Evolutionary conservation across 2,329 filamentous ascomycete species (phyloP).

Genomic region (Colletotrichum acutatum): DNA sequence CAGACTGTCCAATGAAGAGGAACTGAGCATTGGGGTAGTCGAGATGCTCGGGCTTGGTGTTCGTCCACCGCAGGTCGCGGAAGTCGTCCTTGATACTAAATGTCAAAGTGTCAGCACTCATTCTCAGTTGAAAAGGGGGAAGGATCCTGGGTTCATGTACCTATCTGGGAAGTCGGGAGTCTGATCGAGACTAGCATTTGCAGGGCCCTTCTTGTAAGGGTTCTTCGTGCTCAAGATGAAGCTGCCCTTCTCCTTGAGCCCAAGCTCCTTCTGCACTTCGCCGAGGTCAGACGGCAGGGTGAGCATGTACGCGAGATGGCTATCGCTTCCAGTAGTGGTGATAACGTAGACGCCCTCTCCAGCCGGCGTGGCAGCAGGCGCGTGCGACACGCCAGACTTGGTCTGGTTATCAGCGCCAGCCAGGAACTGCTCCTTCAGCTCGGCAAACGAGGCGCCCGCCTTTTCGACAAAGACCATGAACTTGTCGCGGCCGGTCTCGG

Average conservation of each 20-base stretch:
- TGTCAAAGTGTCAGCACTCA: neutral
- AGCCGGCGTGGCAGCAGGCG: conserved; percentile 77
- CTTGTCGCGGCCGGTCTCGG: conserved; percentile 72
- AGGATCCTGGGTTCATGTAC: neutral
- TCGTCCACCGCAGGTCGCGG: conserved; percentile 76
- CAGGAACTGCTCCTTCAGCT: conserved; percentile 80
- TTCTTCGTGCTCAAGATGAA: conserved; percentile 87
- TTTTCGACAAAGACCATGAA: conserved; percentile 91
- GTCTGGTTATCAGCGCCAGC: conserved; percentile 76
- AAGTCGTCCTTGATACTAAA: conserved; percentile 77
- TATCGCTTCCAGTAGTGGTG: conserved; percentile 75
- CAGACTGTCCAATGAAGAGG: conserved; percentile 79
- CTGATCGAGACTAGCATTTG: conserved; percentile 70
- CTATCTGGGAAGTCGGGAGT: conserved; percentile 63
- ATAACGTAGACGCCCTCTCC: conserved; percentile 89
- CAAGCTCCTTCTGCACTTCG: conserved; percentile 80
- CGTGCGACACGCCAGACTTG: conserved; percentile 78
- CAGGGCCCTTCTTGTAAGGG: conserved; percentile 74
- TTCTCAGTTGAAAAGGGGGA: neutral
- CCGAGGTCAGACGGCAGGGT: conserved; percentile 78
- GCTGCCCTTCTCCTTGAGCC: conserved; percentile 76
- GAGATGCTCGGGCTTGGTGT: conserved; percentile 77
- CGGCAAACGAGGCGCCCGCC: conserved; percentile 69
- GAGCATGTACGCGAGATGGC: conserved; percentile 82
- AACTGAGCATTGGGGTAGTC: conserved; percentile 82